Conservation (phyloP, 805 yeast species). For the Starmerella davenportii region DNA sequence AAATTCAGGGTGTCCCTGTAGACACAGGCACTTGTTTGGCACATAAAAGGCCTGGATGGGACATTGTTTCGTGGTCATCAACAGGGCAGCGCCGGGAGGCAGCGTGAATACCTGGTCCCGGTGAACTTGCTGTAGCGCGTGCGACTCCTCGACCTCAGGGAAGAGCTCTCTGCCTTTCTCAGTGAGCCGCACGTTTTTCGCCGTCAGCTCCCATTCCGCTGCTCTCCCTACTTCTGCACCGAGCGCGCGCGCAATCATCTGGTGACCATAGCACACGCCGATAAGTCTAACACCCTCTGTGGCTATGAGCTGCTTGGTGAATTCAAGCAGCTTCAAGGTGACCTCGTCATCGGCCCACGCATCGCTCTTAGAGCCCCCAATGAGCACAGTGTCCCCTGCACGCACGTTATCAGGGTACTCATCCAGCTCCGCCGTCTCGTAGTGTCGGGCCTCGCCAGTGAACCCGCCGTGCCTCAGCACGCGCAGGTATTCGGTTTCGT, state of each 20-base stretch:
- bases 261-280: conserved; percentile 84
- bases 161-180: conserved; percentile 25
- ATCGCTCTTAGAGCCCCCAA: conserved; percentile 25
- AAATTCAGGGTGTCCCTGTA: conserved; percentile 90
- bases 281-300: conserved; percentile 14
- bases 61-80: conserved; percentile 40
- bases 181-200: conserved; percentile 33
- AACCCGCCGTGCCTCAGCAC: conserved; percentile 19
- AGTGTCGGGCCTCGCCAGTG: conserved; percentile 10
- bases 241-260: conserved; percentile 47
- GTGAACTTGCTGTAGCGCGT: conserved; percentile 37
- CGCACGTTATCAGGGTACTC: conserved; percentile 17
- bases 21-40: conserved; percentile 35
- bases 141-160: conserved; percentile 14
- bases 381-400: conserved; percentile 21
- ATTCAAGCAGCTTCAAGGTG: conserved; percentile 23
- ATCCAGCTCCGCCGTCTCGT: conserved; percentile 19
- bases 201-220: conserved; percentile 61
- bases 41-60: conserved; percentile 49
- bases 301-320: conserved; percentile 11
- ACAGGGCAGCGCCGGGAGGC: conserved; percentile 27
- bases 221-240: conserved; percentile 44
- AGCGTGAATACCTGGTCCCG: conserved; percentile 35
- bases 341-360: conserved; percentile 23
- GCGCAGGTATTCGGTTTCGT: conserved; percentile 20